A percentile compares a stretch with the other conserved stretches of the same genome.
These are phyloP conservation scores for Jackrogersella multiformis DNA, from an alignment of 495 filamentous ascomycete species.

Conservation along the genomic window DNA sequence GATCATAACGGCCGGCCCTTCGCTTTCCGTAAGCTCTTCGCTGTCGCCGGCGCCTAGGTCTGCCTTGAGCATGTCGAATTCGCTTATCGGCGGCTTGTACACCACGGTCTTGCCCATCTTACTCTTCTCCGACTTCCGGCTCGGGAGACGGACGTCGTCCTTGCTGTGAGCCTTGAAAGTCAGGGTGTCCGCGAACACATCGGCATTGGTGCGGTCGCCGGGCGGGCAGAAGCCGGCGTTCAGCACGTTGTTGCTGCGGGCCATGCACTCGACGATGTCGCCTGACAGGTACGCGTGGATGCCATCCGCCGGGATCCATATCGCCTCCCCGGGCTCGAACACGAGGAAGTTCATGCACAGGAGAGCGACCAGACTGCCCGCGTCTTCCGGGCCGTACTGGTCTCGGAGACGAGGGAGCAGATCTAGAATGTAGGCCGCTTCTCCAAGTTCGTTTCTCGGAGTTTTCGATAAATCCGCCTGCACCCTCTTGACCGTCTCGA, in stretches of 20 bases:
- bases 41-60: constrained; percentile 64
- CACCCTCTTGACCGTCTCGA: constrained; percentile 59
- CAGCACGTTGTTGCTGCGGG: constrained; percentile 80
- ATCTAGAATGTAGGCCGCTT: constrained; percentile 66
- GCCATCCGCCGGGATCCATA: constrained; percentile 80
- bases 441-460: constrained; percentile 60
- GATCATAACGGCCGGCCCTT: constrained; percentile 73
- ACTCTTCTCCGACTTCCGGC: constrained; percentile 61
- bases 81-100: constrained; percentile 74
- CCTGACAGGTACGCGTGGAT: constrained; percentile 82
- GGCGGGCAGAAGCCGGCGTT: constrained; percentile 78
- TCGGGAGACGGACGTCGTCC: constrained; percentile 61
- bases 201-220: constrained; percentile 67
- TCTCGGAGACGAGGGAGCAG: constrained; percentile 70
- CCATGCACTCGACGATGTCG: constrained; percentile 88
- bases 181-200: constrained; percentile 68
- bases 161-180: constrained; percentile 68
- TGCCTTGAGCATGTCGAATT: constrained; percentile 75
- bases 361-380: constrained; percentile 71
- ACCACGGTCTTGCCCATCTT: constrained; percentile 65
- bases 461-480: constrained; percentile 60
- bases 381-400: constrained; percentile 69
- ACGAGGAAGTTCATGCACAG: constrained; percentile 79
- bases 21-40: constrained; percentile 64
- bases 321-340: constrained; percentile 69